phyloP scores from a whole-genome alignment of 2,329 filamentous ascomycete species.

The Mycosphaerella sp. region DNA sequence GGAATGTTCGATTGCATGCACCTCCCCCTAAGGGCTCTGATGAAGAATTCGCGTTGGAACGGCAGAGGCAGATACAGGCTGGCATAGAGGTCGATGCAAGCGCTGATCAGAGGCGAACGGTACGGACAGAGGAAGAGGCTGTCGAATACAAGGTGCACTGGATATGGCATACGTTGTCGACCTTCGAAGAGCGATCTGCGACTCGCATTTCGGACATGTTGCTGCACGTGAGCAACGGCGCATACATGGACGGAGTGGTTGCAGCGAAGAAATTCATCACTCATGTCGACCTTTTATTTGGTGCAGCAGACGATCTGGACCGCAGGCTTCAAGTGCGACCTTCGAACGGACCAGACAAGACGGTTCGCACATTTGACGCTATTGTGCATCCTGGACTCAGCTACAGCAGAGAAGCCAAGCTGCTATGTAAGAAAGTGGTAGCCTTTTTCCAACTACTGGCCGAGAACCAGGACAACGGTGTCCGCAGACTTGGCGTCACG shows the following conservation, averaged over 20 bases:
- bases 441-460: slow-evolving; percentile 94
- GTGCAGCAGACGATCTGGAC: slow-evolving; percentile 79
- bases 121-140: slow-evolving; percentile 79
- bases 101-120: slow-evolving; percentile 63
- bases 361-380: slow-evolving; percentile 30
- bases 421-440: slow-evolving; percentile 99
- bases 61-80: slow-evolving; percentile 24
- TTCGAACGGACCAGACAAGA: slow-evolving; percentile 21
- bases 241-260: slow-evolving; percentile 89
- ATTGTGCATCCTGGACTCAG: slow-evolving; percentile 59
- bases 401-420: slow-evolving; percentile 91
- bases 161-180: slow-evolving; percentile 96
- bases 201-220: slow-evolving; percentile 99
- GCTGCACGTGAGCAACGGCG: slow-evolving; percentile 94
- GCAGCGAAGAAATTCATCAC: slow-evolving; percentile 94
- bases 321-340: slow-evolving; percentile 56
- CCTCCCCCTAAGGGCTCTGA: slow-evolving; percentile 37
- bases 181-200: slow-evolving; percentile 94
- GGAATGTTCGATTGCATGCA: slow-evolving; percentile 77
- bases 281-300: slow-evolving; percentile 90
- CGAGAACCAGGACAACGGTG: slow-evolving; percentile 87
- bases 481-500: slow-evolving; percentile 86
- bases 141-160: slow-evolving; percentile 98
- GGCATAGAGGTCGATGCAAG: slow-evolving; percentile 50
- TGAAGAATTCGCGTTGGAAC: slow-evolving; percentile 24